Conservation (phyloP, 805 yeast genomes). For the Candida coquimbonensis region DNA sequence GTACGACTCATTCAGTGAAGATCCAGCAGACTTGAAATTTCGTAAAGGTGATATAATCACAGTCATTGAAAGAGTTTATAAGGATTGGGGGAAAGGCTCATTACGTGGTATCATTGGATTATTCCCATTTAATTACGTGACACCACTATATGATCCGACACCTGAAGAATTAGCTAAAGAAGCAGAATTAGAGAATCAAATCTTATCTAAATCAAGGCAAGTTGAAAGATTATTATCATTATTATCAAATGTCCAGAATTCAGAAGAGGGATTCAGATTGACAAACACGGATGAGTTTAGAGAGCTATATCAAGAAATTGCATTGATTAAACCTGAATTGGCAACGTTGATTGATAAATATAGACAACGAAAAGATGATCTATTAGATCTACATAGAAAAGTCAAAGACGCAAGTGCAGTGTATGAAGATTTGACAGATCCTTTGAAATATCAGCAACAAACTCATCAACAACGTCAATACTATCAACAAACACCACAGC, state of each 20-base stretch:
- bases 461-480: conserved; percentile 19
- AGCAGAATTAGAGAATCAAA: conserved; percentile 39
- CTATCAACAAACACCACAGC: conserved; percentile 26
- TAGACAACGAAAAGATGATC: conserved; percentile 69
- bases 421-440: conserved; percentile 66
- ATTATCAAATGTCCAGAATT: conserved; percentile 30
- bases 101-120: conserved; percentile 76
- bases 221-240: conserved; percentile 65
- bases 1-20: conserved; percentile 71
- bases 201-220: conserved; percentile 49
- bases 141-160: conserved; percentile 63
- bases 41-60: conserved; percentile 81
- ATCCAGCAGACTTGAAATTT: conserved; percentile 84
- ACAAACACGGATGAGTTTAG: conserved; percentile 63
- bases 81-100: conserved; percentile 96
- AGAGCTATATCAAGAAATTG: conserved; percentile 60
- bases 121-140: conserved; percentile 88
- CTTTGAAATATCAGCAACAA: conserved; percentile 20
- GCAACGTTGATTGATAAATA: conserved; percentile 74
- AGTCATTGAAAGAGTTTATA: conserved; percentile 79
- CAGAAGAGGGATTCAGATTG: conserved; percentile 27
- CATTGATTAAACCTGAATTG: conserved; percentile 67
- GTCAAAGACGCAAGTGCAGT: conserved; percentile 59
- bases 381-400: conserved; percentile 62
- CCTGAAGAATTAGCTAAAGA: conserved; percentile 51